Evolutionary conservation across 768 basidiomycete genomes (phyloP).

Genomic region (Tulasnella sp.): DNA sequence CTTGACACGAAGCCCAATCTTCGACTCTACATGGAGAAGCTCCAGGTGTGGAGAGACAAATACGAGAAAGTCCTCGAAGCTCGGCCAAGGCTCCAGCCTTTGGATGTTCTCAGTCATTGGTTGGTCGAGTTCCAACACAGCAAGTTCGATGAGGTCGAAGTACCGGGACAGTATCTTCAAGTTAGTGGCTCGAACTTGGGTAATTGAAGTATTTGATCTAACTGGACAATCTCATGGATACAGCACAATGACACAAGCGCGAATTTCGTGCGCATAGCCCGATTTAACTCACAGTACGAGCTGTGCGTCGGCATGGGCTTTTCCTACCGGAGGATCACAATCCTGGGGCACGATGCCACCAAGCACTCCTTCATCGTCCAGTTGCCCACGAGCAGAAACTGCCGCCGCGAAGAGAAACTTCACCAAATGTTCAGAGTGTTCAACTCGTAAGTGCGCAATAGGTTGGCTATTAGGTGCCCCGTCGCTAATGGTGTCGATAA

Average conservation of each 20-base stretch:
- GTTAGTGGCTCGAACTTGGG: too few species aligned
- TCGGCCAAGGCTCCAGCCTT: conserved; percentile 69
- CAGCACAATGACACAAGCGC: conserved; percentile 93
- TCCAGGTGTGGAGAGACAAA: conserved; percentile 89
- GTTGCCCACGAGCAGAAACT: conserved; percentile 71
- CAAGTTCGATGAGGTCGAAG: conserved; percentile 94
- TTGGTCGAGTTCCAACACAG: conserved; percentile 95
- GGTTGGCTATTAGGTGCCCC: background rate
- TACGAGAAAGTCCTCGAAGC: conserved; percentile 79
- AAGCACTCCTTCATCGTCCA: conserved; percentile 85
- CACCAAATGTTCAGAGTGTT: conserved; percentile 90
- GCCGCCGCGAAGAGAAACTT: conserved; percentile 84
- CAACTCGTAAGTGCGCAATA: conserved; percentile 53
- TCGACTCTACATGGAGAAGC: conserved; percentile 75
- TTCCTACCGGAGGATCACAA: conserved; percentile 81
- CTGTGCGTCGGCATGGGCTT: conserved; percentile 77
- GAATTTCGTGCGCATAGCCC: conserved; percentile 80
- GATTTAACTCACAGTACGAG: conserved; percentile 85
- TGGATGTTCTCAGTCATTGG: conserved; percentile 84
- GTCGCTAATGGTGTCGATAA: too few species aligned
- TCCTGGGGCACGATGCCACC: conserved; percentile 87
- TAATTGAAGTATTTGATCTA: too few species aligned
- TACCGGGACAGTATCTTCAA: conserved; percentile 98
- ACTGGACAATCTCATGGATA: background rate
- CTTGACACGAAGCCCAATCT: conserved; percentile 64